Evolutionary conservation across 257 asterid genomes (phyloP), one percentile per base, ranked within the genome.

Genomic region (Nemophila menziesii): DNA sequence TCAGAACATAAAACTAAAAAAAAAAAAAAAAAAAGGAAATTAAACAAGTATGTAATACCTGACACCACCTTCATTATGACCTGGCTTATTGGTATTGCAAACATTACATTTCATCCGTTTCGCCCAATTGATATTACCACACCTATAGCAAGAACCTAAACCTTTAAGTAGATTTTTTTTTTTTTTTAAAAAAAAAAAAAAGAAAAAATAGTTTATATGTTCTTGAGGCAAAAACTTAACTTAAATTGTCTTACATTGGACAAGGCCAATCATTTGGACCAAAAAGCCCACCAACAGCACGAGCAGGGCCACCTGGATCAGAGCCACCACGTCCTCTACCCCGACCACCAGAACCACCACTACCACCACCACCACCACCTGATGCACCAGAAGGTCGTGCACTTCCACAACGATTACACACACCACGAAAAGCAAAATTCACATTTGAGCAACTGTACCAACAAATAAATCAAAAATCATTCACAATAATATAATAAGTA

Each of bases 231-330:
- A n/a, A n/a, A n/a, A n/a, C n/a, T n/a, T n/a, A n/a, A n/a, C n/a
- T n/a, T 5, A 18, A 23, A 17, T 11, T 54, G 44, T 51, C 90
- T 72, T 71, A 90, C 99, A 90, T 90, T 43, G 99, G 99, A 68
- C 99, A 90, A 55, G 96, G 18, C 99, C 99, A 90, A 55, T 90
- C 99, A 76, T 90, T 90, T 33, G 96, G 96, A 60, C 99, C 96
- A 65, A 90, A 90, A 49, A 90, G 96, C 22, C 81, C 93, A 39
- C 85, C 92, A 23, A 45, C 76, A 20, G 70, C 80, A 55, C 75
- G 87, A 55, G 58, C 45, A 70, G 46, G 58, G 18, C 79, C 94
- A 39, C 92, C 94, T 21, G 56, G 22, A 41, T 85, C 96, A 55
- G 44, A 72, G 46, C 52, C 68, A 56, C 93, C 98, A 26, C 78